Evolutionary conservation across 2,329 filamentous ascomycete species (phyloP).

Genomic region (Aspergillus jensenii): DNA sequence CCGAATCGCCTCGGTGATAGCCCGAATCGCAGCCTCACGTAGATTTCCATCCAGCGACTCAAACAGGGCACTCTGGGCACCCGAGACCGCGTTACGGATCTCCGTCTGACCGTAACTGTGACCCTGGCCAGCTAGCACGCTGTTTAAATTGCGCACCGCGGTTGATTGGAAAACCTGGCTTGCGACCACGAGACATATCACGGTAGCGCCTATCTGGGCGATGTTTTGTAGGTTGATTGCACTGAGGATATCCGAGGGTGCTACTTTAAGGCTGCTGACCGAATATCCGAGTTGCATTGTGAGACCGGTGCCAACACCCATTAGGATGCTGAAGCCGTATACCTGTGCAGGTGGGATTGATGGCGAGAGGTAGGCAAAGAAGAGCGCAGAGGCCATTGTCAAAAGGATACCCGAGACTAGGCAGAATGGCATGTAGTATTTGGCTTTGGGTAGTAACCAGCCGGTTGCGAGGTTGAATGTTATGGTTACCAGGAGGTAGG

Average conservation of each 20-base stretch:
- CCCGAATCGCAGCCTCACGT: conserved; percentile 27
- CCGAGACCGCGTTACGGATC: conserved; percentile 33
- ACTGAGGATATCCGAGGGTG: conserved; percentile 3
- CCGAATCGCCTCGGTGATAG: conserved; percentile 22
- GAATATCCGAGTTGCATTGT: conserved; percentile 20
- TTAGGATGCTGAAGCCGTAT: conserved; percentile 19
- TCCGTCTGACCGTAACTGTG: conserved; percentile 26
- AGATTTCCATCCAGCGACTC: conserved; percentile 23
- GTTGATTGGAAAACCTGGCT: conserved; percentile 16
- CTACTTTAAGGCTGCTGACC: conserved; percentile 20
- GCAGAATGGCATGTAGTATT: neutral
- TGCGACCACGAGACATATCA: conserved; percentile 19
- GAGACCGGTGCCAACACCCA: conserved; percentile 19
- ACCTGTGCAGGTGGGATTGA: conserved; percentile 1
- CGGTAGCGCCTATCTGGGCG: conserved; percentile 19
- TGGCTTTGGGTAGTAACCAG: neutral
- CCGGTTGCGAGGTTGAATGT: neutral
- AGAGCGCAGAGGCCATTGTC: neutral
- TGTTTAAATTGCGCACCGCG: conserved; percentile 25
- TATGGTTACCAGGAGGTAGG: neutral
- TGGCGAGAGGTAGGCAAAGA: conserved; percentile 11
- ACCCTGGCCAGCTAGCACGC: conserved; percentile 22
- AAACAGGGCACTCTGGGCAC: conserved; percentile 35
- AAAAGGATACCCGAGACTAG: neutral
- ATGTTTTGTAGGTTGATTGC: conserved; percentile 17